phyloP scores from a whole-genome alignment of 495 filamentous ascomycete genomes.

The Neurospora discreta region DNA sequence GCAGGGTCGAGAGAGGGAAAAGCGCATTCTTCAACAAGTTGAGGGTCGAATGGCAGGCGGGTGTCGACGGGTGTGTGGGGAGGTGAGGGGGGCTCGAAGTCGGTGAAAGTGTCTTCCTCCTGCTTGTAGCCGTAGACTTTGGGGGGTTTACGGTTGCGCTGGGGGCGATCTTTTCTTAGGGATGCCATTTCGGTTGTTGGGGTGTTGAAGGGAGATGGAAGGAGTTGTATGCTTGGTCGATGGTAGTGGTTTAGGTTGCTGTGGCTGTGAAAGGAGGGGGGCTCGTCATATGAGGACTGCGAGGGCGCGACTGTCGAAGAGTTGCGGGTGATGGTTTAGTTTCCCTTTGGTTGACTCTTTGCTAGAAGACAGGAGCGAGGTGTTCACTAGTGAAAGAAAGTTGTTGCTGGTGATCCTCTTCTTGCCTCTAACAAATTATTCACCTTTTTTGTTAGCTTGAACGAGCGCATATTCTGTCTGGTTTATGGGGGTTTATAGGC shows the following conservation, averaged over 20 bases:
- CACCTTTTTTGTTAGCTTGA: background rate
- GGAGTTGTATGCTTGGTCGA: background rate
- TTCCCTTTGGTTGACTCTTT: background rate
- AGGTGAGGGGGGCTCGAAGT: background rate
- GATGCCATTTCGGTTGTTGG: constrained; percentile 3
- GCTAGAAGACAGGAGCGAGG: background rate
- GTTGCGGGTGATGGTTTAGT: background rate
- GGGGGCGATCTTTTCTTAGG: background rate
- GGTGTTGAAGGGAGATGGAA: background rate
- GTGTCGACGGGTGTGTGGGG: background rate
- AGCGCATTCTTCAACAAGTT: constrained; percentile 9
- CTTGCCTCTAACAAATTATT: background rate
- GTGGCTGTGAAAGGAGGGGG: background rate
- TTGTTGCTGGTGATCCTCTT: background rate
- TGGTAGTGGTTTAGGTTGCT: background rate
- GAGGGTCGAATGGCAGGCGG: constrained; percentile 6
- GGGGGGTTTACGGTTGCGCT: background rate
- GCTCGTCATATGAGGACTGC: background rate
- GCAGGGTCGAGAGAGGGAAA: constrained; percentile 10
- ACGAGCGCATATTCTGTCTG: background rate
- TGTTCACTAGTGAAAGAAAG: background rate
- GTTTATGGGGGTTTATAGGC: background rate
- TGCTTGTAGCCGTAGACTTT: constrained; percentile 6
- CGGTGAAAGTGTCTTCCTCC: background rate
- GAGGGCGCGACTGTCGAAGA: background rate